Evolutionary conservation across 768 basidiomycete genomes (phyloP), one percentile per base, ranked within the genome.

Genomic region (Piloderma croceum): DNA sequence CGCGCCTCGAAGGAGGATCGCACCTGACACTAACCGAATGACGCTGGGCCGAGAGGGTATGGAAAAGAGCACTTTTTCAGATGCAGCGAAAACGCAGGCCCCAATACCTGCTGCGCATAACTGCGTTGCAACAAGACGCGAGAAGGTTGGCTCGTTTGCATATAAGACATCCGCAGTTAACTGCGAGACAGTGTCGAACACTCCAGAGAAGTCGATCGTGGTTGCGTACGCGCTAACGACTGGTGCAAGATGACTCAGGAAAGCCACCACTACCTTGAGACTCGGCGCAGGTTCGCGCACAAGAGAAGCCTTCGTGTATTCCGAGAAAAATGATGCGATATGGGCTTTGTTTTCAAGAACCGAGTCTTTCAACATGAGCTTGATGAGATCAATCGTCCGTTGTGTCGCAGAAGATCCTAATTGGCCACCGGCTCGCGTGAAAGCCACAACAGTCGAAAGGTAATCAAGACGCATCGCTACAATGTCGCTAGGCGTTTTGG

Each of bases 391-490:
- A 15, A 29, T 29, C 33, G 74, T 67, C 20, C 64, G 60, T 15
- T 69, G 65, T 5, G 69, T 51, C n/a, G 64, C 57, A 18, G 60
- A 49, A 4, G 68, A 53, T 0, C 73, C 50, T 19, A 70, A 59
- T 12, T 51, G 44, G 0, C 80, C 81, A 5, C 81, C 81, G 13
- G 68, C 65, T 19, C 56, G 59, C 13, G 69, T 65, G 48, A 76
- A 79, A 3, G 65, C 67, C 15, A 66, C 57, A 4, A 82, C 67
- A 17, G 83, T 58, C 3, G 63, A 63, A 5, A 88, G 66, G 56
- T 77, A 87, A 47, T 87, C 83, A 34, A 78, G 52, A 17, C 80
- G 69, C 76, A 89, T 82, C 6, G 64, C 59, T 17, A 61, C 58
- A 6, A 75, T 52, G 52, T 83, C 74, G 51, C 79, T 78, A 2